Evolutionary conservation across 768 basidiomycete genomes (phyloP), one percentile per base, ranked within the genome.

Genomic region (Tylopilus balloui): DNA sequence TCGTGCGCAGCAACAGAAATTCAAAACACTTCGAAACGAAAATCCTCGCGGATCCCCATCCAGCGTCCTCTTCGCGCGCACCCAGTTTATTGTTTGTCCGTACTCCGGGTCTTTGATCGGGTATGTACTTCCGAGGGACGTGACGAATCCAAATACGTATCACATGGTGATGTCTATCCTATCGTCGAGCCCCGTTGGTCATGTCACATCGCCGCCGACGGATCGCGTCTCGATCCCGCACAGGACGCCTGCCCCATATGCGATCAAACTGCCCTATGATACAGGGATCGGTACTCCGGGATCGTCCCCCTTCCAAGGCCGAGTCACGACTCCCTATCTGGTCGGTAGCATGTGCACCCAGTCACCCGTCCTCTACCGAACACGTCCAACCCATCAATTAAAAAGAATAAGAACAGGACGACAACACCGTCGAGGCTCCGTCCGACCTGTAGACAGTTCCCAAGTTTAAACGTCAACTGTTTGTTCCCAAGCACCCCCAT

Each of bases 281-380:
- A 21, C 32, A 23, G 48, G 20, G 28, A 19, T 14, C 29, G 32
- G 44, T 31, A 15, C 17, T 24, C 44, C 48, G 42, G 50, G 27
- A 7, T 36, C 6, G n/a, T 39, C 34, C 2, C 23, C 53, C 17
- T 43, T 43, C 19, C 41, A 41, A 56, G 9, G 19, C 31, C 32
- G 42, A 44, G 38, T 34, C 19, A 25, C 36, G 12, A 19, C 20
- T 27, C 47, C 49, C 48, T 38, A 13, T 42, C 41, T 31, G 42
- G 7, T 24, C 20, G 4, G 21, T 32, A 42, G 39, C 59, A 60
- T 56, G 53, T 62, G 59, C 37, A 55, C 34, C 53, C 29, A 20
- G 28, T 39, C 61, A 60, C 43, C 59, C 59, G 59, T 63, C 36
- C 53, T 46, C 59, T 48, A 37, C 59, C 57, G 59, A 53, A 15